Evolutionary conservation across 306 rosid genomes (phyloP), one percentile per base, ranked within the genome.

Genomic region (Ceratonia siliqua): DNA sequence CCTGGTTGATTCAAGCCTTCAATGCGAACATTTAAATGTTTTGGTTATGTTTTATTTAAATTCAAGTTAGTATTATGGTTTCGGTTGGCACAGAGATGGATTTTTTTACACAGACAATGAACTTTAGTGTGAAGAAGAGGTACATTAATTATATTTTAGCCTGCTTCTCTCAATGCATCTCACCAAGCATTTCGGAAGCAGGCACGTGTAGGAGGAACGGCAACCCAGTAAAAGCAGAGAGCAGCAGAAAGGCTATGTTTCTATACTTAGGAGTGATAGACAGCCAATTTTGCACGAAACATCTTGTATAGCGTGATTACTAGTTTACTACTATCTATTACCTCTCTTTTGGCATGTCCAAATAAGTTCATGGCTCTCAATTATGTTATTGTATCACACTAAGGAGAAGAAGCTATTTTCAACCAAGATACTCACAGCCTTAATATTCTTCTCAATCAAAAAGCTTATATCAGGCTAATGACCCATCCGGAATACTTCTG

Each of bases 271-370:
- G 11, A 9, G 46, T 9, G 46, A 41, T 41, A 3, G 15, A 41
- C 15, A 41, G 46, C 46, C 46, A 41, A 41, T 41, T 41, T 41
- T 33, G 38, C 38, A 4, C 2, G 6, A 8, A 33, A 33, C 6
- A 33, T 33, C 5, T 33, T 46, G 73, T 56, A 49, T 35, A 8
- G 54, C 42, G 41, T 32, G 20, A 49, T 17, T 48, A 50, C 15
- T 36, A 28, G n/a, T n/a, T n/a, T n/a, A n/a, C n/a, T n/a, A n/a
- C n/a, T n/a, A n/a, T n/a, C n/a, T n/a, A n/a, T 49, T 53, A 70
- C 65, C 65, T 70, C 56, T 57, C 64, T 66, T 17, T 54, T 48
- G 50, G 65, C 48, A 50, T 65, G 74, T 30, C 55, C 59, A 38
- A 35, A 45, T 20, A 66, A 3, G 7, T 63, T 62, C 15, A 52